These are phyloP conservation scores for Quercus dentata DNA, from an alignment of 306 rosid species.

Conservation along the genomic window DNA sequence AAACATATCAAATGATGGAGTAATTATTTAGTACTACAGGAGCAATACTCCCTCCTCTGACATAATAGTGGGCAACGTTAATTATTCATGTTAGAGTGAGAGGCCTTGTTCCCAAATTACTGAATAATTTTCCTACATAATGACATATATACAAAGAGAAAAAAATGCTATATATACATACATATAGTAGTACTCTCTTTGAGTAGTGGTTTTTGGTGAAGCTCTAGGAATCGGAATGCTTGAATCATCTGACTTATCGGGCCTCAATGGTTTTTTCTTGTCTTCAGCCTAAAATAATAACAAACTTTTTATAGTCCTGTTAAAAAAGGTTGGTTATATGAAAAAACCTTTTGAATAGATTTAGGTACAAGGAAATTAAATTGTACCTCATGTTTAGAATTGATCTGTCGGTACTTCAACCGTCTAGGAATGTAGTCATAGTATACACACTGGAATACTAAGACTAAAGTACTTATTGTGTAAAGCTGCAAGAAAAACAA, in stretches of 20 bases:
- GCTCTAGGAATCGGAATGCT: constrained; percentile 53
- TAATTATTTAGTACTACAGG: no score
- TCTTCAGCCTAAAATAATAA: constrained; percentile 33
- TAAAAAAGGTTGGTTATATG: no score
- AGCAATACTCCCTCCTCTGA: no score
- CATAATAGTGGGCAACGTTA: no score
- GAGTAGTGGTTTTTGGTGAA: constrained; percentile 38
- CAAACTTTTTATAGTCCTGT: no score
- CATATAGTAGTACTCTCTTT: constrained; percentile 68
- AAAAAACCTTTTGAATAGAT: background rate
- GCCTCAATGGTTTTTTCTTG: constrained; percentile 55
- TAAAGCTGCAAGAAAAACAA: constrained; percentile 51
- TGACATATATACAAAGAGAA: background rate
- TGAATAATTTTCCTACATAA: no score
- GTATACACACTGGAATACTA: constrained; percentile 72
- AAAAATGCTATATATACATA: background rate
- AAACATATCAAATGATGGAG: background rate
- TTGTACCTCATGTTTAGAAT: constrained; percentile 31
- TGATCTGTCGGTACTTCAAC: constrained; percentile 30
- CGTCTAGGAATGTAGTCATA: constrained; percentile 57
- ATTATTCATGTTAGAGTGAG: no score
- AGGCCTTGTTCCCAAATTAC: no score
- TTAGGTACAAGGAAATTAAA: background rate
- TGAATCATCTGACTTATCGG: constrained; percentile 22
- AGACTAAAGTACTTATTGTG: constrained; percentile 61